Evolutionary conservation across 2,329 filamentous ascomycete species (phyloP), one percentile per base, ranked within the genome.

Genomic region (Arthrobotrys megalospora): DNA sequence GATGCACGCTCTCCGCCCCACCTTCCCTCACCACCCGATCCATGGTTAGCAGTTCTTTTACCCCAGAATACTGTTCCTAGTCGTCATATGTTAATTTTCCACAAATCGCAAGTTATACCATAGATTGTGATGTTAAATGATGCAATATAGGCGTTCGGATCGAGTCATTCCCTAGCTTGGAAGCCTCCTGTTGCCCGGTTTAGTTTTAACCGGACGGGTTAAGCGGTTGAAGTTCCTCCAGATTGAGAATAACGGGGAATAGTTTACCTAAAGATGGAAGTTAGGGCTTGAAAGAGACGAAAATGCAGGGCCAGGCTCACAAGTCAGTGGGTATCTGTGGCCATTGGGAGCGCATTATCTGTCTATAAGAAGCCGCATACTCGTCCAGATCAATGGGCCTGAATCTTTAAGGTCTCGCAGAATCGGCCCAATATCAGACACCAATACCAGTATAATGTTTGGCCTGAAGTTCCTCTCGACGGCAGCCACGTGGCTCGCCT

Each of bases 401-500:
- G 19, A 58, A 6, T 10, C 52, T 58, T 14, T 11, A 32, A 58
- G 48, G n/a, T 55, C 7, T n/a, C 34, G n/a, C 5, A 36, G n/a
- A 16, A 16, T 53, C n/a, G n/a, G n/a, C n/a, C 50, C n/a, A 36
- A 53, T 34, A 36, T 16, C n/a, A 36, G 28, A 8, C 12, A 45
- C n/a, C 32, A 21, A 21, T 11, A 58, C 41, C 36, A 28, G 19
- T 16, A 66, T 21, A 28, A 76, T 76, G 72, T 64, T 76, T 32
- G 63, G 70, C n/a, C 12, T 65, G 24, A 47, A 50, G 68, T 53
- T 47, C 24, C 38, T 76, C 11, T 64, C 28, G 11, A 41, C 65
- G 8, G 72, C 72, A 50, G 65, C 65, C 47, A 43, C 65, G 16
- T 76, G 72, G 72, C 72, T 76, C 10, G 64, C 47, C 32, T 47